These are phyloP conservation scores for Camelina sativa DNA, from an alignment of 345 rosid genomes.

Conservation along the genomic window DNA sequence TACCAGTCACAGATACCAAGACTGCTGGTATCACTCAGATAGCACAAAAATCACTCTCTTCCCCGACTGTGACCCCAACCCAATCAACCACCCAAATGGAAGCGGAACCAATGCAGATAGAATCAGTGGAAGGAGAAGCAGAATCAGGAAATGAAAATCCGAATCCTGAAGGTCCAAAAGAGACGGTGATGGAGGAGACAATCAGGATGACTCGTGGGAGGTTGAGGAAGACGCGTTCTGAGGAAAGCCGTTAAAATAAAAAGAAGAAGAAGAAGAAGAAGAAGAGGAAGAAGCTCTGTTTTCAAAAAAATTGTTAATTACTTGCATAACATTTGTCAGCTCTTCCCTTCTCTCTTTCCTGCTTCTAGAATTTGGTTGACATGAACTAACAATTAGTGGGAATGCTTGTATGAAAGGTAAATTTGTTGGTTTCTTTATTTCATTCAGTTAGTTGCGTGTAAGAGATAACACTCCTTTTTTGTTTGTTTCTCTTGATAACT, in stretches of 20 bases:
- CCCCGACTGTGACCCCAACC: slow-evolving; percentile 44
- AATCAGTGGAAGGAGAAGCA: slow-evolving; percentile 39
- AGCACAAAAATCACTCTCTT: slow-evolving; percentile 54
- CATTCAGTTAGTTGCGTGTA: slow-evolving; percentile 29
- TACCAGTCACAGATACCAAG: slow-evolving; percentile 38
- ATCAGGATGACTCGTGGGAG: slow-evolving; percentile 52
- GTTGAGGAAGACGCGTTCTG: slow-evolving; percentile 61
- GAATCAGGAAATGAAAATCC: slow-evolving; percentile 42
- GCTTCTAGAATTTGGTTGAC: slow-evolving; percentile 31
- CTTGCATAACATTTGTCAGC: slow-evolving; percentile 21
- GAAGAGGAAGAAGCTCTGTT: neutral
- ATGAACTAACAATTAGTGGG: slow-evolving; percentile 32
- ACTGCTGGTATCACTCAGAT: slow-evolving; percentile 37
- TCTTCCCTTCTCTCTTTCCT: neutral
- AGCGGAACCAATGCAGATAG: slow-evolving; percentile 56
- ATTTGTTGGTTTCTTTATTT: slow-evolving; percentile 25
- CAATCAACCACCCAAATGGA: slow-evolving; percentile 45
- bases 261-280: slow-evolving; percentile 3
- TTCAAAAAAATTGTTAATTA: slow-evolving; percentile 7
- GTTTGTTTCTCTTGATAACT: slow-evolving; percentile 11
- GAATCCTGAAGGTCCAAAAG: slow-evolving; percentile 53
- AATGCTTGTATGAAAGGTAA: slow-evolving; percentile 33
- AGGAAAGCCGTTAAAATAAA: slow-evolving; percentile 41
- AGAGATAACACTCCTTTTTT: slow-evolving; percentile 14
- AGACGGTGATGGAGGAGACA: slow-evolving; percentile 59